phyloP scores from a whole-genome alignment of 2,329 filamentous ascomycete species.

The Dothistroma septosporum region DNA sequence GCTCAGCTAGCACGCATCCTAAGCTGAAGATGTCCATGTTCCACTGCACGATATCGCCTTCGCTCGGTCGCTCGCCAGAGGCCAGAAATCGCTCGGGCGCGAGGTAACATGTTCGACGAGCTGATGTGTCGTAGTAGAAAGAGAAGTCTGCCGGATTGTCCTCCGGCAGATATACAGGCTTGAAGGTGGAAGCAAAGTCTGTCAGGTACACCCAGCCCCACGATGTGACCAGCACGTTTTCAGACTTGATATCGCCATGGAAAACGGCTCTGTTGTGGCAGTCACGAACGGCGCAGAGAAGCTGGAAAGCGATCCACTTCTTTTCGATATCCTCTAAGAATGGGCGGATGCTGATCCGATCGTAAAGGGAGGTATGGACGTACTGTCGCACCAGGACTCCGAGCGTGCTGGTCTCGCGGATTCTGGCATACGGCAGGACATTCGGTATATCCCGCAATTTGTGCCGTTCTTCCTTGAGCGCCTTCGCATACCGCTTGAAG shows the following conservation, averaged over 20 bases:
- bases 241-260: constrained; percentile 97
- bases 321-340: constrained; percentile 98
- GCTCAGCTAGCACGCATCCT: constrained; percentile 92
- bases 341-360: constrained; percentile 90
- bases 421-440: constrained; percentile 81
- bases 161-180: constrained; percentile 87
- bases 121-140: constrained; percentile 94
- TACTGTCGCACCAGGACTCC: constrained; percentile 93
- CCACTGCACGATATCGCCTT: constrained; percentile 52
- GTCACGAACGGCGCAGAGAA: constrained; percentile 86
- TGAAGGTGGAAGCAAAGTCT: constrained; percentile 96
- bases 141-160: constrained; percentile 97
- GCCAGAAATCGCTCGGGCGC: constrained; percentile 88
- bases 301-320: constrained; percentile 96
- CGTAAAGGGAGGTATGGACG: constrained; percentile 93
- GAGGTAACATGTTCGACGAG: constrained; percentile 86
- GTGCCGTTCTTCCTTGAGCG: constrained; percentile 78
- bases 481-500: constrained; percentile 71
- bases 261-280: constrained; percentile 86
- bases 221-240: constrained; percentile 93
- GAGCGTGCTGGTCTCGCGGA: constrained; percentile 85
- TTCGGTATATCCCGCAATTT: constrained; percentile 81
- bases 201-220: constrained; percentile 99
- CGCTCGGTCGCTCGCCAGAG: constrained; percentile 57
- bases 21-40: constrained; percentile 99